A percentile compares a stretch with the other conserved stretches of the same genome.
Evolutionary conservation across 2,329 filamentous ascomycete genomes (phyloP).

Genomic region (Pseudocercospora ulei): DNA sequence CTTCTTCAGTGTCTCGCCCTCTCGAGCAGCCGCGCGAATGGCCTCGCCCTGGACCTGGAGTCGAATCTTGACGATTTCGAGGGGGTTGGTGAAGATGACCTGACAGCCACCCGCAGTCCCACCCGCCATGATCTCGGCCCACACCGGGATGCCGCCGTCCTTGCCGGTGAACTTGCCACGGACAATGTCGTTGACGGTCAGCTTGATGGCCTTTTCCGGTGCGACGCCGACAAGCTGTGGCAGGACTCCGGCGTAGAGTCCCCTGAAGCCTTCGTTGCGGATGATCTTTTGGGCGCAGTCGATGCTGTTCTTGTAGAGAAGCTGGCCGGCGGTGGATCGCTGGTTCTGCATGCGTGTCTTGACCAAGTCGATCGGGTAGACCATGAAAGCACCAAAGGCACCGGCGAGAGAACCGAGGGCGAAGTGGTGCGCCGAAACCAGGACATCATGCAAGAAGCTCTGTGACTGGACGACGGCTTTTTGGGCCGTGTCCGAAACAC

Average conservation of each 20-base stretch:
- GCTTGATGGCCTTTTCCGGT: conserved; percentile 98
- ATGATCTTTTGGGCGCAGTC: conserved; percentile 93
- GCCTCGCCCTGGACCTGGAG: conserved; percentile 96
- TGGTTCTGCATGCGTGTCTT: conserved; percentile 99
- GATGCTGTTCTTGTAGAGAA: conserved; percentile 91
- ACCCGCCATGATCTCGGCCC: conserved; percentile 74
- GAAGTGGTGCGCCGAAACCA: conserved; percentile 84
- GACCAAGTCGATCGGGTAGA: conserved; percentile 96
- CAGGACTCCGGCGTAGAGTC: conserved; percentile 86
- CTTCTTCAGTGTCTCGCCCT: conserved; percentile 69
- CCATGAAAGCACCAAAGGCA: conserved; percentile 98
- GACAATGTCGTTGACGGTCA: conserved; percentile 93
- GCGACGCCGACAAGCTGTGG: conserved; percentile 95
- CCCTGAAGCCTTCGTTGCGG: conserved; percentile 78
- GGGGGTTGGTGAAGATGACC: conserved; percentile 94
- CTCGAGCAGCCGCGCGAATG: conserved; percentile 60
- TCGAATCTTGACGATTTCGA: conserved; percentile 98
- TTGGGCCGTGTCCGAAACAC: conserved; percentile 43
- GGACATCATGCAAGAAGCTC: conserved; percentile 52
- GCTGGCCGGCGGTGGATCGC: conserved; percentile 71
- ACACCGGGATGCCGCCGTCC: conserved; percentile 60
- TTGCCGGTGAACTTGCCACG: conserved; percentile 64
- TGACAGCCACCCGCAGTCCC: conserved; percentile 85
- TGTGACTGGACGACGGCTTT: conserved; percentile 49
- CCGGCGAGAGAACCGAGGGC: conserved; percentile 78